Evolutionary conservation across 345 rosid species (phyloP), one percentile per base, ranked within the genome.

Genomic region (Eucalyptus polyanthemos): DNA sequence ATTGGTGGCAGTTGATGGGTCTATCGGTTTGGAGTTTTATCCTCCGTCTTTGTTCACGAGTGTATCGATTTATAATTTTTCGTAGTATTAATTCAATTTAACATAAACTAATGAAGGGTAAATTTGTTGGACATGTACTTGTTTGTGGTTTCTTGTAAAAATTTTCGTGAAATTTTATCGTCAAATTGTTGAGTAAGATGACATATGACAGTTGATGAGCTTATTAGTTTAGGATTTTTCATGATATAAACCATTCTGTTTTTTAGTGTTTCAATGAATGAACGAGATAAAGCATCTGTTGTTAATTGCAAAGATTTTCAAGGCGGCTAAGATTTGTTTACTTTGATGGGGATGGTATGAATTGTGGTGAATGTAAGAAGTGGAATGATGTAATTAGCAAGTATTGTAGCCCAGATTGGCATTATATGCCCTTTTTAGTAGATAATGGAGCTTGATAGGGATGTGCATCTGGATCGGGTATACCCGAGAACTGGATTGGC

Each of bases 381-480:
- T 72, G 45, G 81, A 72, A 19, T 72, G 81, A 37, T 37, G 11
- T 4, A 56, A 56, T 56, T 15, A 1, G 45, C 25, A 21, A 72
- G 45, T 72, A 21, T 42, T 37, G 81, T 37, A 72, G 81, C 45
- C 25, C 27, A 72, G 2, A 19, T 19, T 72, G 27, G 81, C 14
- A 19, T 34, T 37, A 72, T 37, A 72, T 72, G 44, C 81, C 45
- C 42, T 56, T 56, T 2, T 8, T 1, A 72, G 45, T 9, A 19
- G 81, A 72, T 72, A 0, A 72, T 72, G 81, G 45, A 37, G 45
- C 81, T 72, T 37, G 45, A 72, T 72, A 53, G 5, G 58, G 25
- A 10, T 21, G 58, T 53, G 24, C 4, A 53, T 3, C 11, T 0
- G 5, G 25, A 53, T 4, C 0, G 2, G 5, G 24, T 53, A 53